These are phyloP conservation scores for Stephania cephalantha DNA, from an alignment of 164 flowering plant genomes.

Conservation along the genomic window DNA sequence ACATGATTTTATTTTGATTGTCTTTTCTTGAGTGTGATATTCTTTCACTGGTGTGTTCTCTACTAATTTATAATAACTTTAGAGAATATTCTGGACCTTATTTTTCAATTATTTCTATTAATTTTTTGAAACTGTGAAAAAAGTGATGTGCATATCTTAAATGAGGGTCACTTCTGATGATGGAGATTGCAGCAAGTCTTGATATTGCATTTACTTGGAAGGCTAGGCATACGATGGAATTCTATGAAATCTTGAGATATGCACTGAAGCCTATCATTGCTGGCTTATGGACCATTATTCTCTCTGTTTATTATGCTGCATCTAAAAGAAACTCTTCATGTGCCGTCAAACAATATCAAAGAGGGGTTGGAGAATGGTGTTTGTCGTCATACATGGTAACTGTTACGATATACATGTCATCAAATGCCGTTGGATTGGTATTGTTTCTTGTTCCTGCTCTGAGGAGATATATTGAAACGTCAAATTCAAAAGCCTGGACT, in stretches of 20 bases:
- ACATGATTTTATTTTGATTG: not conserved
- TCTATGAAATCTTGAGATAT: slow-evolving; percentile 36
- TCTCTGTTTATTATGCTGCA: slow-evolving; percentile 61
- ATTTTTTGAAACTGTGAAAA: not conserved
- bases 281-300: slow-evolving; percentile 71
- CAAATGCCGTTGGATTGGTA: slow-evolving; percentile 74
- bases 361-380: slow-evolving; percentile 71
- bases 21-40: not conserved
- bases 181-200: slow-evolving; percentile 56
- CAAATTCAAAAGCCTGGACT: slow-evolving; percentile 44
- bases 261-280: slow-evolving; percentile 58
- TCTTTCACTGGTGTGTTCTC: not conserved
- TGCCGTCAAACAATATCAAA: slow-evolving; percentile 35
- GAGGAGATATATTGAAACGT: slow-evolving; percentile 72
- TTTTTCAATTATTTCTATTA: not conserved
- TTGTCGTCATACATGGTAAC: slow-evolving; percentile 79
- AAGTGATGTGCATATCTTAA: not conserved
- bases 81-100: not conserved
- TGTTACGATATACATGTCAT: slow-evolving; percentile 52
- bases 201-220: slow-evolving; percentile 89
- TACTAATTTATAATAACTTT: not conserved
- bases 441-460: slow-evolving; percentile 83
- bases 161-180: not conserved
- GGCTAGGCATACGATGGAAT: slow-evolving; percentile 60
- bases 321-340: slow-evolving; percentile 63